These are phyloP conservation scores for Lizanozyma gosingica DNA, from an alignment of 1,139 yeast species.

Conservation along the genomic window DNA sequence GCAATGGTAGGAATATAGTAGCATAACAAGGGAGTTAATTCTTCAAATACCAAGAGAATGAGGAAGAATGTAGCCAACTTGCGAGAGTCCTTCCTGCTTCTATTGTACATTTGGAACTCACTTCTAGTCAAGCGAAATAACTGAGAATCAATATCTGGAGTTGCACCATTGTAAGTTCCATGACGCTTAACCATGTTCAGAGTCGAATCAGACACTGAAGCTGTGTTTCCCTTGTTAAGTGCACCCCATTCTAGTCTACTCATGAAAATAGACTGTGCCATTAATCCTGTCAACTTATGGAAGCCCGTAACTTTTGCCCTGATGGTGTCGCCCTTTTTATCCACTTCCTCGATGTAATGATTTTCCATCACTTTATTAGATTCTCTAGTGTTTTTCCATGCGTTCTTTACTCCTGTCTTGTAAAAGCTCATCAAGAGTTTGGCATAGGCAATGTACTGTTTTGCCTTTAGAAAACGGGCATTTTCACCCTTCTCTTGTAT, in stretches of 20 bases:
- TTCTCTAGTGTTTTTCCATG: conserved; percentile 33
- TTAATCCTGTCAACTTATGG: conserved; percentile 19
- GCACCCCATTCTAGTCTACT: conserved; percentile 18
- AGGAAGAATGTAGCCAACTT: conserved; percentile 60
- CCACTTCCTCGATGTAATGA: conserved; percentile 16
- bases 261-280: conserved; percentile 30
- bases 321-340: conserved; percentile 17
- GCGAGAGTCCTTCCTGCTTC: conserved; percentile 48
- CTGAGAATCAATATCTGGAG: conserved; percentile 7
- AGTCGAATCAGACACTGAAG: conserved; percentile 1
- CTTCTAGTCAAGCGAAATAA: conserved; percentile 39
- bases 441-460: conserved; percentile 31
- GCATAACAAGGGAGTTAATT: conserved; percentile 54
- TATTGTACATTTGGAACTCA: conserved; percentile 45
- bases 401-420: conserved; percentile 42
- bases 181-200: conserved; percentile 3
- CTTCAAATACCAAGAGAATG: conserved; percentile 50
- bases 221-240: not conserved
- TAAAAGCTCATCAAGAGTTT: conserved; percentile 38
- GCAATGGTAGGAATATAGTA: conserved; percentile 51
- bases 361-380: conserved; percentile 15
- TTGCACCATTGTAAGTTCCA: conserved; percentile 1
- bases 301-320: conserved; percentile 20
- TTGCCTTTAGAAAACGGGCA: conserved; percentile 17
- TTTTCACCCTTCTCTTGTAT: conserved; percentile 13